phyloP scores from a whole-genome alignment of 1,139 yeast species.

The Wickerhamomyces sp. region DNA sequence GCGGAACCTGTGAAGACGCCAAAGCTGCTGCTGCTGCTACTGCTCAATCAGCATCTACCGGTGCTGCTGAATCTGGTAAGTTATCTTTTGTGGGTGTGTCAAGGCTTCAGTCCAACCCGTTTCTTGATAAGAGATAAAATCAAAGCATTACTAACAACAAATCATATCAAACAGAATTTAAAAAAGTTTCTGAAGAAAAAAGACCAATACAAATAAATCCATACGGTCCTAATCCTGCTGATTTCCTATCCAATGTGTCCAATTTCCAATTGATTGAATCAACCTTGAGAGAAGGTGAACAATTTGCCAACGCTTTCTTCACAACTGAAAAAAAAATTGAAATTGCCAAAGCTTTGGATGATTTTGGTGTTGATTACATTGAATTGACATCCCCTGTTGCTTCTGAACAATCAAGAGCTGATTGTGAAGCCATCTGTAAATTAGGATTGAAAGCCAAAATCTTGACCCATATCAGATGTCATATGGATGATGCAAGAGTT shows the following conservation, averaged over 20 bases:
- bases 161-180: conserved; percentile 24
- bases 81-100: not conserved
- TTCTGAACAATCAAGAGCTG: conserved; percentile 85
- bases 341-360: conserved; percentile 95
- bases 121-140: not conserved
- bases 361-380: conserved; percentile 96
- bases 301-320: conserved; percentile 96
- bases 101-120: not conserved
- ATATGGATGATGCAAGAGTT: conserved; percentile 96
- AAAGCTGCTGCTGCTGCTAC: conserved; percentile 13
- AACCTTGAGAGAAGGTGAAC: conserved; percentile 97
- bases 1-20: conserved; percentile 21
- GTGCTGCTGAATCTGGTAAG: not conserved
- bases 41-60: conserved; percentile 3
- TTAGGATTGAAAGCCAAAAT: conserved; percentile 94
- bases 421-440: conserved; percentile 98
- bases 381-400: conserved; percentile 98
- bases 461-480: conserved; percentile 89
- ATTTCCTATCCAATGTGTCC: conserved; percentile 83
- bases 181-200: conserved; percentile 46
- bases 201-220: conserved; percentile 50
- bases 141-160: not conserved
- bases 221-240: conserved; percentile 94
- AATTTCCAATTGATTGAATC: conserved; percentile 92
- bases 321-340: conserved; percentile 93